phyloP scores from a whole-genome alignment of 768 basidiomycete species.

The Hypholoma fasciculare region DNA sequence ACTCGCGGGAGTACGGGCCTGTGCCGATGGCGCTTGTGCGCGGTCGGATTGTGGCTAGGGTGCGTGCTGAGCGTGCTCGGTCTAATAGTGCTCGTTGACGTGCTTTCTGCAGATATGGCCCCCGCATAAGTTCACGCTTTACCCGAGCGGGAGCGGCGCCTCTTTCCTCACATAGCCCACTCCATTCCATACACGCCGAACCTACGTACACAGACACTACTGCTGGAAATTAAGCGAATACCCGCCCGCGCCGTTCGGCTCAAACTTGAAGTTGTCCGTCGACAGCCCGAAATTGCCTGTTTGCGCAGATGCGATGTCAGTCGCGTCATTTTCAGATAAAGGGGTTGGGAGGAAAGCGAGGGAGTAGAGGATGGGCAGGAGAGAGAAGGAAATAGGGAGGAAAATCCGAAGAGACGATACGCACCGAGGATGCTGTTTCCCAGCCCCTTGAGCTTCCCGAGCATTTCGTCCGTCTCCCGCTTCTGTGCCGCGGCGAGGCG shows the following conservation, averaged over 20 bases:
- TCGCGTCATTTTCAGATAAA: no score
- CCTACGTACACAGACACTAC: constrained; percentile 25
- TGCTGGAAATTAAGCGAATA: constrained; percentile 88
- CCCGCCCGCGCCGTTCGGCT: constrained; percentile 92
- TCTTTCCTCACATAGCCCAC: constrained; percentile 33
- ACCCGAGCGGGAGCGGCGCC: constrained; percentile 41
- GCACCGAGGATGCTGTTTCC: constrained; percentile 88
- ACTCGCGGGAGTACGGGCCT: constrained; percentile 93
- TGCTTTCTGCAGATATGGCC: constrained; percentile 43
- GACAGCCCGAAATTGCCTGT: constrained; percentile 91
- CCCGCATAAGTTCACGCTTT: constrained; percentile 33
- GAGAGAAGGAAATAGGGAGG: not conserved
- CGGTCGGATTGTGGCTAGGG: constrained; percentile 66
- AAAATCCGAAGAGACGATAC: constrained; percentile 11
- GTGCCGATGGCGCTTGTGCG: constrained; percentile 80
- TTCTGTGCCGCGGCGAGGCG: constrained; percentile 78
- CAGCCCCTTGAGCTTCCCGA: constrained; percentile 88
- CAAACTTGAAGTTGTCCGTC: constrained; percentile 97
- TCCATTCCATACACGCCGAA: not conserved
- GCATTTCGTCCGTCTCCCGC: constrained; percentile 87
- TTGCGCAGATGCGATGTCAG: not conserved
- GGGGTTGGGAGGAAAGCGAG: not conserved
- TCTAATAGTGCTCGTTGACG: not conserved
- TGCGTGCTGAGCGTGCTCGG: constrained; percentile 29
- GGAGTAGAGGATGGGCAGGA: not conserved